Evolutionary conservation across 2,329 filamentous ascomycete species (phyloP), one percentile per base, ranked within the genome.

Genomic region (Hymenoscyphus scutula): DNA sequence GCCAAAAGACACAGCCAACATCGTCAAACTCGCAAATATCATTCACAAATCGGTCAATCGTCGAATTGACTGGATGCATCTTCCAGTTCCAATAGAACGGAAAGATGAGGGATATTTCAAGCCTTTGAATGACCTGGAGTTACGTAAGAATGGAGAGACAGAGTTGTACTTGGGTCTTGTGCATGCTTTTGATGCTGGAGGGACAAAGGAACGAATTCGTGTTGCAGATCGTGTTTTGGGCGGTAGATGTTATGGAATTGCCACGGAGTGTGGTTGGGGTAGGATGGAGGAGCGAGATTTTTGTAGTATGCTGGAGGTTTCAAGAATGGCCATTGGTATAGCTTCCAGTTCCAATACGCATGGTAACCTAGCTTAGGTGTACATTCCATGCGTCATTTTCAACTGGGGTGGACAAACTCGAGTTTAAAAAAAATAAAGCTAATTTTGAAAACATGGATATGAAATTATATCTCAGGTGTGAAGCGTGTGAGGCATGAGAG

Each of bases 181-280:
- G 5, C 77, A 80, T 66, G 65, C 70, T 6, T 58, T 74, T 57
- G 76, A 80, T 62, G 63, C 74, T 6, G 73, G 76, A 7, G 75
- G 77, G 3, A 80, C 77, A 1, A 63, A 65, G 62, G 67, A 73
- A 63, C 73, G 76, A 53, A 76, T 80, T 60, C 67, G 71, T 25
- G 71, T 71, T 7, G 78, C 78, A 1, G 70, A 71, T 37, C 65
- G 68, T 32, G 59, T 72, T 53, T 61, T 73, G 19, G 59, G 67
- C 1, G 63, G 68, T 2, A 54, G 58, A 29, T 55, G 58, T 32
- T 80, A 79, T 69, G 77, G 78, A 1, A 69, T 79, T 15, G 70
- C 73, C 15, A 78, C 77, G 0, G 78, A 80, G 62, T 80, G 77
- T 66, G 78, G 78, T 6, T 68, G 75, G 66, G 77, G 76, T 1